A percentile compares a stretch with the other conserved stretches of the same genome.
phyloP scores from a whole-genome alignment of 2,329 filamentous ascomycete genomes.

The Fusarium buharicum region DNA sequence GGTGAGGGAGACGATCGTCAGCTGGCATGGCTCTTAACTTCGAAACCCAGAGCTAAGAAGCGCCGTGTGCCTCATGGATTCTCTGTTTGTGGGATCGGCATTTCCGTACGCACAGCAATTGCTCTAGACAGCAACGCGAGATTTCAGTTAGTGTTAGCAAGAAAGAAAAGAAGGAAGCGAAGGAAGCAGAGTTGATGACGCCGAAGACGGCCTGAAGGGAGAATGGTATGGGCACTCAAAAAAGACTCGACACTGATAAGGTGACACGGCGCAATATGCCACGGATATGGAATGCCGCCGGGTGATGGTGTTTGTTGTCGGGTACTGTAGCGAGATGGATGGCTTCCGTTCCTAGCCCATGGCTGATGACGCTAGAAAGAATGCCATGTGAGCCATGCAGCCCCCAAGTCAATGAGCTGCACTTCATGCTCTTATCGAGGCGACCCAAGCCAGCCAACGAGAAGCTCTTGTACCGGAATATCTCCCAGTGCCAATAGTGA shows the following conservation, averaged over 20 bases:
- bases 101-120: neutral
- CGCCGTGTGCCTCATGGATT: slow-evolving; percentile 2
- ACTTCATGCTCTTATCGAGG: slow-evolving; percentile 33
- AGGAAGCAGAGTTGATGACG: neutral
- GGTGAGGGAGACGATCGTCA: slow-evolving; percentile 16
- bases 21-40: slow-evolving; percentile 4
- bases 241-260: neutral
- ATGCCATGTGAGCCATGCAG: slow-evolving; percentile 36
- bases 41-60: slow-evolving; percentile 6
- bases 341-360: slow-evolving; percentile 27
- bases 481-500: slow-evolving; percentile 10
- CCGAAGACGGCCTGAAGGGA: neutral
- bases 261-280: slow-evolving; percentile 1
- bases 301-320: slow-evolving; percentile 11
- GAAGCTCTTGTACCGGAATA: slow-evolving; percentile 6
- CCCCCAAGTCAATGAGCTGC: slow-evolving; percentile 21
- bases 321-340: slow-evolving; percentile 12
- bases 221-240: neutral
- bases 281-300: slow-evolving; percentile 34
- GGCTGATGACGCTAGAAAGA: slow-evolving; percentile 30
- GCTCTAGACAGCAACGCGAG: neutral
- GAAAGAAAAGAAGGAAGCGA: neutral
- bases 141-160: neutral
- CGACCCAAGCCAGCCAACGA: slow-evolving; percentile 15
- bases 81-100: slow-evolving; percentile 7